phyloP scores from a whole-genome alignment of 2,329 filamentous ascomycete species.

The Lachnellula occidentalis region DNA sequence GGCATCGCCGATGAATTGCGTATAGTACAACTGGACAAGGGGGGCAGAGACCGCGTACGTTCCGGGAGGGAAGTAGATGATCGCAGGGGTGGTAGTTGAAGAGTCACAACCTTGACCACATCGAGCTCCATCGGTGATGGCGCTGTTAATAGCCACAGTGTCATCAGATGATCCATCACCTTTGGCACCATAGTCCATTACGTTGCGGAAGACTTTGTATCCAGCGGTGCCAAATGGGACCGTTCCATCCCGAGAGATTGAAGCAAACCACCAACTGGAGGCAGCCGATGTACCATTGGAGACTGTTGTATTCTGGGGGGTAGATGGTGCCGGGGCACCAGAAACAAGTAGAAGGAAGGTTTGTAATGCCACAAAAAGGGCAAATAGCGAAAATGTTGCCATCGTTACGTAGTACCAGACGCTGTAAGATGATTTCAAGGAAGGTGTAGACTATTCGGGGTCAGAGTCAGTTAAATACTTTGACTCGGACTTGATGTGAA shows the following conservation, averaged over 20 bases:
- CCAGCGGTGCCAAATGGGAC: constrained; percentile 34
- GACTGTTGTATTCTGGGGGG: constrained; percentile 4
- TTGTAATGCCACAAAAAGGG: constrained; percentile 26
- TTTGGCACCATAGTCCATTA: constrained; percentile 68
- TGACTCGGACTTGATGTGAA: not conserved
- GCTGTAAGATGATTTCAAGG: constrained; percentile 28
- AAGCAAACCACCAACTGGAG: constrained; percentile 29
- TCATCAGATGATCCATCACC: constrained; percentile 71
- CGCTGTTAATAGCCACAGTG: constrained; percentile 77
- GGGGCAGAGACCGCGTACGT: constrained; percentile 78
- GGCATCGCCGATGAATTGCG: constrained; percentile 83
- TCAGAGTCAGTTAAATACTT: constrained; percentile 11
- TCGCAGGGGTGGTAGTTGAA: constrained; percentile 72
- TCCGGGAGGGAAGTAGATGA: constrained; percentile 87
- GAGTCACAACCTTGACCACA: constrained; percentile 82
- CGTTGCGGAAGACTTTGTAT: constrained; percentile 76
- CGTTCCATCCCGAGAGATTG: constrained; percentile 29
- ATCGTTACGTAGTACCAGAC: constrained; percentile 32
- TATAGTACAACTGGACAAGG: constrained; percentile 85
- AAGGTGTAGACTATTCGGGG: constrained; percentile 24
- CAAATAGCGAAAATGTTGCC: constrained; percentile 27
- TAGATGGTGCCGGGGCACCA: constrained; percentile 17
- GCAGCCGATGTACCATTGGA: constrained; percentile 10
- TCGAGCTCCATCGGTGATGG: constrained; percentile 70
- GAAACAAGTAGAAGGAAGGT: constrained; percentile 25